Conservation (phyloP, 140 eudicot species). For the Ambrosia hybrid region DNA sequence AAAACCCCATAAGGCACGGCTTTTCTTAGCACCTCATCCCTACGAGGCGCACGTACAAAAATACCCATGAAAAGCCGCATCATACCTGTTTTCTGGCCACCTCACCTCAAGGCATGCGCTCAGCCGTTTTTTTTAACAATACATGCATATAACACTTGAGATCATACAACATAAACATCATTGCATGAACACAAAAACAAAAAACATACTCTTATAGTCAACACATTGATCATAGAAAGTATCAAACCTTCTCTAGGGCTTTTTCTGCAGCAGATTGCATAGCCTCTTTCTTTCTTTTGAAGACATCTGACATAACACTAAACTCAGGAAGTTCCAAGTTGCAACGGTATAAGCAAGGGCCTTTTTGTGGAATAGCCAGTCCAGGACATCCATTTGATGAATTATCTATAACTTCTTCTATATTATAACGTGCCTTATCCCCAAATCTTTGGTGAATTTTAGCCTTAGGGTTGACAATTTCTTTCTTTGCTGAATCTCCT, state of each 20-base stretch:
- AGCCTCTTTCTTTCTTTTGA: conserved; percentile 76
- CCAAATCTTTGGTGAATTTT: conserved; percentile 71
- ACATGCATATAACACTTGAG: not conserved
- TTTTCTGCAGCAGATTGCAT: conserved; percentile 90
- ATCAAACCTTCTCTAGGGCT: conserved; percentile 77
- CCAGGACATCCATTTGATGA: conserved; percentile 71
- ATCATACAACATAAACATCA: not conserved
- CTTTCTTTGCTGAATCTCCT: conserved; percentile 51
- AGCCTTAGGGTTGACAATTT: conserved; percentile 67
- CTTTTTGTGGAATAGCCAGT: conserved; percentile 64
- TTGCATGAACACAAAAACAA: not conserved
- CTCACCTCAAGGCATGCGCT: too few species aligned
- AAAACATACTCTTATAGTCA: not conserved
- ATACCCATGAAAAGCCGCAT: too few species aligned
- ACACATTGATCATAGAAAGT: conserved; percentile 5
- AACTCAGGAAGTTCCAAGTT: conserved; percentile 77
- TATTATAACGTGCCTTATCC: conserved; percentile 55
- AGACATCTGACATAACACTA: conserved; percentile 59
- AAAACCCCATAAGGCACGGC: too few species aligned
- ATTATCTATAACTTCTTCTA: conserved; percentile 68
- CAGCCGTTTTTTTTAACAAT: not conserved
- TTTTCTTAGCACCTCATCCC: too few species aligned
- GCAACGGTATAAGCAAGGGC: conserved; percentile 75
- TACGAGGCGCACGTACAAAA: too few species aligned
- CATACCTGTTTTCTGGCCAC: too few species aligned